Evolutionary conservation across 1,284 basidiomycete species (phyloP).

Genomic region (Ganoderma lingzhi): DNA sequence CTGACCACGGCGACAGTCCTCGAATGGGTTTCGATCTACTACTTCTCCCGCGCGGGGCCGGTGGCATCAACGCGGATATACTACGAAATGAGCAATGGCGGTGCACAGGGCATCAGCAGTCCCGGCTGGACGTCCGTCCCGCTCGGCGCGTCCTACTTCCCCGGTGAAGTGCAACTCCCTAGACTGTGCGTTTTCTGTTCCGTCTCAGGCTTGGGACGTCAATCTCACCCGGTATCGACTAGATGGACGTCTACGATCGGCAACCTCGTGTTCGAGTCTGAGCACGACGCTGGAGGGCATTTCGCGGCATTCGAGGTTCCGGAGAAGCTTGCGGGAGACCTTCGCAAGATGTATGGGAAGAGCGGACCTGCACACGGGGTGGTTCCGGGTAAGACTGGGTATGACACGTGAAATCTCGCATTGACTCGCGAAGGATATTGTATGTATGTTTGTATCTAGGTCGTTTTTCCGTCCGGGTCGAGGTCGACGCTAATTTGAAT

Average conservation of each 20-base stretch:
- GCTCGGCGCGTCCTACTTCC: slow-evolving; percentile 44
- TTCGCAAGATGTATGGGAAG: slow-evolving; percentile 41
- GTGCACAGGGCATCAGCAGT: too few relatives aligned
- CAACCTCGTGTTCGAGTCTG: slow-evolving; percentile 35
- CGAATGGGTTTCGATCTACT: slow-evolving; percentile 55
- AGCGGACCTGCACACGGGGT: slow-evolving; percentile 41
- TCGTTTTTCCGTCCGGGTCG: too few relatives aligned
- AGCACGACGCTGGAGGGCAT: slow-evolving; percentile 42
- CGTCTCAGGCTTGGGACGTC: slow-evolving; percentile 41
- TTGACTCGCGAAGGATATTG: too few relatives aligned
- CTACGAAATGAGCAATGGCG: slow-evolving; percentile 44
- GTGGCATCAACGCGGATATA: slow-evolving; percentile 48
- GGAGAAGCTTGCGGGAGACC: slow-evolving; percentile 38
- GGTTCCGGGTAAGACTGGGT: slow-evolving; percentile 37
- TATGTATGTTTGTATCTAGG: too few relatives aligned
- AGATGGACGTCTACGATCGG: slow-evolving; percentile 36
- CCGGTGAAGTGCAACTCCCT: slow-evolving; percentile 38
- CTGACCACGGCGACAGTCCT: background rate
- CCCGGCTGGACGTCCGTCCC: slow-evolving; percentile 36
- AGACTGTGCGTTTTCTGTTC: slow-evolving; percentile 32
- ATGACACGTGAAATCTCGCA: slow-evolving; percentile 3
- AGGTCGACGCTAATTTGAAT: too few relatives aligned
- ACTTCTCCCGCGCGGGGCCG: slow-evolving; percentile 59
- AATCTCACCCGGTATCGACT: slow-evolving; percentile 38
- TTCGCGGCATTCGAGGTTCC: slow-evolving; percentile 43